These are phyloP conservation scores for Bassia scoparia DNA, from an alignment of 148 eudicot species.

Conservation along the genomic window DNA sequence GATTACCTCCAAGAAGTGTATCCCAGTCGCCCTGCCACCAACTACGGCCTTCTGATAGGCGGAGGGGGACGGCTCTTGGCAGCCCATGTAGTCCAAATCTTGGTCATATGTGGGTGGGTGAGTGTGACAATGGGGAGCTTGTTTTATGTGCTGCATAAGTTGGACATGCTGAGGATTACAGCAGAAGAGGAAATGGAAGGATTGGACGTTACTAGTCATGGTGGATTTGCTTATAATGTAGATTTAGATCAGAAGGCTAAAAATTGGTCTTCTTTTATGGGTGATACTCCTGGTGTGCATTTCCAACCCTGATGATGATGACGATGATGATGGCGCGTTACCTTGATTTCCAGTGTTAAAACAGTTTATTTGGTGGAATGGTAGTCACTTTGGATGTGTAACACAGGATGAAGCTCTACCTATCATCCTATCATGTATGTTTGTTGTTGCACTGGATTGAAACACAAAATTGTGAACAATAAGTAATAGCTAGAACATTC, in stretches of 20 bases:
- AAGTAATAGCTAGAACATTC: no score
- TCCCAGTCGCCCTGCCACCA: conserved; percentile 24
- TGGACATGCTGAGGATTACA: conserved; percentile 32
- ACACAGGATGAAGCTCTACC: no score
- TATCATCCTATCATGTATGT: no score
- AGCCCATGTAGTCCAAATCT: conserved; percentile 34
- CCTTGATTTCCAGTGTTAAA: not conserved
- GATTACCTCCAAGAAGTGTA: conserved; percentile 36
- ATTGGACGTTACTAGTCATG: conserved; percentile 42
- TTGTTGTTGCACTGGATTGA: no score
- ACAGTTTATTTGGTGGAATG: no score
- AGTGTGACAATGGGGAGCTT: conserved; percentile 37
- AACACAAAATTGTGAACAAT: no score
- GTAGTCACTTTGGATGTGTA: no score
- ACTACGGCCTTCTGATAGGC: conserved; percentile 37
- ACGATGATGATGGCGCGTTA: not conserved
- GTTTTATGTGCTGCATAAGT: conserved; percentile 28
- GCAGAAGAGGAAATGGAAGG: conserved; percentile 36
- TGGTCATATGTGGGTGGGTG: conserved; percentile 33
- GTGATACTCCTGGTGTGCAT: conserved; percentile 4
- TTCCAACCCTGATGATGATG: conserved; percentile 4
- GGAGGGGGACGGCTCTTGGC: conserved; percentile 38
- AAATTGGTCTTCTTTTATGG: conserved; percentile 11
- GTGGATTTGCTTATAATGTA: conserved; percentile 33
- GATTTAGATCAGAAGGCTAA: conserved; percentile 5